Percentiles rank a stretch among this genome's conserved stretches.
phyloP scores from a whole-genome alignment of 2,329 filamentous ascomycete species.

The Ophiostoma sp. region DNA sequence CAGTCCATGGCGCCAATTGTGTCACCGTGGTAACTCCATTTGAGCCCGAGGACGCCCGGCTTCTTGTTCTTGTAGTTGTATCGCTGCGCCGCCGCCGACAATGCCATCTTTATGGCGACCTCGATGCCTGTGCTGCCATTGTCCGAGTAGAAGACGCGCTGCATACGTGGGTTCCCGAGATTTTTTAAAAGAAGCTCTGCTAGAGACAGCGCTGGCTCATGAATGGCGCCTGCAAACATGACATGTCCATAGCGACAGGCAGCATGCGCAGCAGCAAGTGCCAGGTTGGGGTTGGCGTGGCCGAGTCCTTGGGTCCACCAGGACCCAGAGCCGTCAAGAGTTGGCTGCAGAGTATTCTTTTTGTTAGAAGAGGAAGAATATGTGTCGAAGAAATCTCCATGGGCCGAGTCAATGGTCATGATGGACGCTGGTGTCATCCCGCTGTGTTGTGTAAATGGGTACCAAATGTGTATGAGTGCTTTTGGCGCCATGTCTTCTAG shows the following conservation, averaged over 20 bases:
- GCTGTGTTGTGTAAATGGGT: constrained; percentile 82
- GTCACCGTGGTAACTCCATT: constrained; percentile 82
- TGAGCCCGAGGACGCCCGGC: constrained; percentile 67
- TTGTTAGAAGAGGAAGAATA: neutral
- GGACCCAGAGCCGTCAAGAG: constrained; percentile 81
- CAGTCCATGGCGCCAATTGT: constrained; percentile 89
- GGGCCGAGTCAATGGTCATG: constrained; percentile 75
- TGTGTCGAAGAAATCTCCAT: constrained; percentile 74
- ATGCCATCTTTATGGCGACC: constrained; percentile 81
- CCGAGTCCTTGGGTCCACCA: constrained; percentile 93
- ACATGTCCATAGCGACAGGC: constrained; percentile 84
- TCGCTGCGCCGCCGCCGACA: constrained; percentile 65
- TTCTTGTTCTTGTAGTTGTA: constrained; percentile 64
- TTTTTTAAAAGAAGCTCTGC: constrained; percentile 63
- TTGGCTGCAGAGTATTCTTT: constrained; percentile 54
- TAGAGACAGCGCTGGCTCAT: constrained; percentile 71
- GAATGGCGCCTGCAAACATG: constrained; percentile 81
- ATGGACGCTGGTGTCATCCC: constrained; percentile 63
- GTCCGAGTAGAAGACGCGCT: constrained; percentile 78
- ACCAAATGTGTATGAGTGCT: constrained; percentile 72
- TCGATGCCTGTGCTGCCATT: constrained; percentile 83
- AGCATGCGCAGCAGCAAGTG: constrained; percentile 75
- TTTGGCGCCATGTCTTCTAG: constrained; percentile 62
- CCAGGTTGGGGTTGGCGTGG: constrained; percentile 70
- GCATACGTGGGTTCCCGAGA: constrained; percentile 64